Evolutionary conservation across 305 asterid genomes (phyloP).

Genomic region (Fraxinus baroniana): DNA sequence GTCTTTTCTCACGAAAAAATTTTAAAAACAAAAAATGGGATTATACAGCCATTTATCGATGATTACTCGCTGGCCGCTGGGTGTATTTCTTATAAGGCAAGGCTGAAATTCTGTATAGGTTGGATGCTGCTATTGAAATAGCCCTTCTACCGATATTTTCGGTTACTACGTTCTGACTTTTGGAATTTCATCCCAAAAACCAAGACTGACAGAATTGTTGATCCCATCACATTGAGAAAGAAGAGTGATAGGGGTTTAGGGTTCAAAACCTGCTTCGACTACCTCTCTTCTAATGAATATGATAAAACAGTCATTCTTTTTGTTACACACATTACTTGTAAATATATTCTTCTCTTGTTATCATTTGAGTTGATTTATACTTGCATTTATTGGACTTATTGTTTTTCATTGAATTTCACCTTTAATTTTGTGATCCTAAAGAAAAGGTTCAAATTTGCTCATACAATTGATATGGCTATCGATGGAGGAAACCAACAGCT

Average conservation of each 20-base stretch:
- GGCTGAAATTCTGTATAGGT: neutral
- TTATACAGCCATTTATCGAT: neutral
- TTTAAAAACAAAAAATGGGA: neutral
- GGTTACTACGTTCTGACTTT: neutral
- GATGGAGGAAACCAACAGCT: constrained; percentile 35
- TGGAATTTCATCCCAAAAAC: neutral
- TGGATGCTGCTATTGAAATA: too few relatives aligned
- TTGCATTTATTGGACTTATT: neutral
- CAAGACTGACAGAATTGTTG: neutral
- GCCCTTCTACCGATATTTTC: neutral
- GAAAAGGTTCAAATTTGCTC: constrained; percentile 22
- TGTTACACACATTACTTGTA: neutral
- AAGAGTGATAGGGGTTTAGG: neutral
- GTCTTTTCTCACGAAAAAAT: neutral
- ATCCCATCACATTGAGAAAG: neutral
- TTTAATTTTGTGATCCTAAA: constrained; percentile 5
- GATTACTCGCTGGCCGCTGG: neutral
- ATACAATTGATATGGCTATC: constrained; percentile 7
- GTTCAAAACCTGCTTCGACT: neutral
- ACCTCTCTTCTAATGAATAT: neutral
- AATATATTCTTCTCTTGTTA: neutral
- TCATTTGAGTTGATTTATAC: neutral
- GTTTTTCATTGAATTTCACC: neutral
- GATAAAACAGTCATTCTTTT: neutral
- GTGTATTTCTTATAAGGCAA: neutral